A percentile compares a stretch with the other conserved stretches of the same genome.
Evolutionary conservation across 176 grass and related monocot genomes (phyloP).

Genomic region (Melocanna baccifera): DNA sequence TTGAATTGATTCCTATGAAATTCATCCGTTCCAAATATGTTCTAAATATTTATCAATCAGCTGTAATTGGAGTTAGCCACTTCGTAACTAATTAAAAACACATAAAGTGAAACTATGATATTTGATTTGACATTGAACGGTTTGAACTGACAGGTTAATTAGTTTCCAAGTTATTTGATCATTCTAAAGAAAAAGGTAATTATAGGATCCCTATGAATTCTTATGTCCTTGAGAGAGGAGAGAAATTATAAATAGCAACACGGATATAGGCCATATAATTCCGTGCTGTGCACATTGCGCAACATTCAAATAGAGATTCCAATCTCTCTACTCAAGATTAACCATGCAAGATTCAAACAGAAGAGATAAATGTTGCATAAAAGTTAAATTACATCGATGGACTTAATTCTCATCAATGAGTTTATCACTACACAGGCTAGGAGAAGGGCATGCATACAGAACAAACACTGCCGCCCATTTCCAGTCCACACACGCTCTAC

Average conservation of each 20-base stretch:
- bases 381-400: background rate
- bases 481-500: background rate
- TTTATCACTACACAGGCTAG: background rate
- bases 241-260: background rate
- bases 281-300: background rate
- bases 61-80: too few relatives aligned
- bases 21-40: too few relatives aligned
- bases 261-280: too few relatives aligned
- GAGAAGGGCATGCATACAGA: background rate
- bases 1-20: background rate
- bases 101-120: too few relatives aligned
- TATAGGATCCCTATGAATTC: too few relatives aligned
- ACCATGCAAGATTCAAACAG: background rate
- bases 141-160: too few relatives aligned
- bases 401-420: background rate
- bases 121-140: too few relatives aligned
- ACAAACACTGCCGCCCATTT: constrained; percentile 16
- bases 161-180: too few relatives aligned
- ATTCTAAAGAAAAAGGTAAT: too few relatives aligned
- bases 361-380: background rate
- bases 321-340: background rate
- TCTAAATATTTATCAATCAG: too few relatives aligned
- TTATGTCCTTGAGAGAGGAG: background rate
- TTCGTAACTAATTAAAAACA: too few relatives aligned
- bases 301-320: background rate